Evolutionary conservation across 805 yeast genomes (phyloP).

Genomic region (Sugiyamaella smithiae): DNA sequence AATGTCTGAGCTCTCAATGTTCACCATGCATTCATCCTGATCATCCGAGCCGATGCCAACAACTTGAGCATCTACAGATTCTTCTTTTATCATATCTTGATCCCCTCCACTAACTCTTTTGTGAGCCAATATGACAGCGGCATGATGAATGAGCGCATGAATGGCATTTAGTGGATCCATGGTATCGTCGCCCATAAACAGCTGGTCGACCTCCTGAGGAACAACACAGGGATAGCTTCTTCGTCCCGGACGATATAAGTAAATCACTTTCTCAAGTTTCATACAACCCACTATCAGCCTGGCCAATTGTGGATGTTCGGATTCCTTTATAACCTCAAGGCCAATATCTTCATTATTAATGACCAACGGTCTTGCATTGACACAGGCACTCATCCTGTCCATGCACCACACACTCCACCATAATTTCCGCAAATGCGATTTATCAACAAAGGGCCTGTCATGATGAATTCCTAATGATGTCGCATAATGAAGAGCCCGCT

Average conservation of each 20-base stretch:
- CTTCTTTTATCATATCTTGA: constrained; percentile 15
- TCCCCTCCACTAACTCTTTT: constrained; percentile 26
- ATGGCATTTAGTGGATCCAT: constrained; percentile 29
- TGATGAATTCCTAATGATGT: constrained; percentile 41
- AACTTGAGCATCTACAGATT: constrained; percentile 14
- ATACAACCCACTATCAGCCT: constrained; percentile 35
- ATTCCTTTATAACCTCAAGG: constrained; percentile 29
- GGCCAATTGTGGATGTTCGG: constrained; percentile 32
- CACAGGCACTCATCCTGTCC: constrained; percentile 40
- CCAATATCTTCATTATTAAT: constrained; percentile 41
- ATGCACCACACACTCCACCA: constrained; percentile 44
- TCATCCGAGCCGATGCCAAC: constrained; percentile 12
- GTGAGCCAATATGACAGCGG: constrained; percentile 34
- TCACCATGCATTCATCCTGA: not conserved
- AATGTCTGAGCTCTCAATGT: not conserved
- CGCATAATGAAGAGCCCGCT: constrained; percentile 40
- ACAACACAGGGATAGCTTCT: constrained; percentile 9
- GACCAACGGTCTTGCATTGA: constrained; percentile 41
- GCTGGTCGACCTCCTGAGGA: constrained; percentile 29
- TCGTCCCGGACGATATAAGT: constrained; percentile 37
- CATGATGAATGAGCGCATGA: constrained; percentile 31
- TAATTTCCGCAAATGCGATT: constrained; percentile 29
- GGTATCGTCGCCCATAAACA: constrained; percentile 27
- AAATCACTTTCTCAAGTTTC: constrained; percentile 38
- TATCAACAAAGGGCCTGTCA: constrained; percentile 35